Evolutionary conservation across 2,329 filamentous ascomycete species (phyloP).

Genomic region (Xylariaceae sp.): DNA sequence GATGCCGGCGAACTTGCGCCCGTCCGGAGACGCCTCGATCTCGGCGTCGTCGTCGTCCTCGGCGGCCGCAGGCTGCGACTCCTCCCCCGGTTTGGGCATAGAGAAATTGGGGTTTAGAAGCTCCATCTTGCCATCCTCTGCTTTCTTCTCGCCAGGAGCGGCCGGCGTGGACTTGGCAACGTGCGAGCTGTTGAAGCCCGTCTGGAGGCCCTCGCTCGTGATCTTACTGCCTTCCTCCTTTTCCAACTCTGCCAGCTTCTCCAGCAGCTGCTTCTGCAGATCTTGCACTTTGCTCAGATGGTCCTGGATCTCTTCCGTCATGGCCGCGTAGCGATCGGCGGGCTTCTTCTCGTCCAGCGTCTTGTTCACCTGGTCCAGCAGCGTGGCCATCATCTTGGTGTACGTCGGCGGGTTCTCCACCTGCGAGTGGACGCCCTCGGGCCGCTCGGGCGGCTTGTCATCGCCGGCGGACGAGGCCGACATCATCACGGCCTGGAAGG

Average conservation of each 20-base stretch:
- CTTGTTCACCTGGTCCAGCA: slow-evolving; percentile 87
- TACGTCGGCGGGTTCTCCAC: slow-evolving; percentile 73
- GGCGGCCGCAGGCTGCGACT: slow-evolving; percentile 17
- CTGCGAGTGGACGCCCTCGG: slow-evolving; percentile 70
- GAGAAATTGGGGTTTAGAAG: slow-evolving; percentile 63
- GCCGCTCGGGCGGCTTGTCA: slow-evolving; percentile 64
- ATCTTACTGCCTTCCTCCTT: slow-evolving; percentile 83
- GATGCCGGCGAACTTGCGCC: slow-evolving; percentile 76
- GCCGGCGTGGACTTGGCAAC: slow-evolving; percentile 40
- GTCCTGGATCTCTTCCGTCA: slow-evolving; percentile 67
- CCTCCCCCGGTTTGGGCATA: slow-evolving; percentile 23
- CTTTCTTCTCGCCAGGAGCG: slow-evolving; percentile 36
- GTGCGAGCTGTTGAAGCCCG: slow-evolving; percentile 82
- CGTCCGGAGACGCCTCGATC: slow-evolving; percentile 67
- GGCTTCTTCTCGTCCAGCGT: slow-evolving; percentile 71
- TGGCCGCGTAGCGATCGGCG: slow-evolving; percentile 62
- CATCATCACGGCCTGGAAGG: slow-evolving; percentile 86
- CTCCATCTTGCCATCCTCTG: slow-evolving; percentile 52
- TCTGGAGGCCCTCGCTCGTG: slow-evolving; percentile 82
- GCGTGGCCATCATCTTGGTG: slow-evolving; percentile 95
- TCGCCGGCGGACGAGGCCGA: slow-evolving; percentile 65
- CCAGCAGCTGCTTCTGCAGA: slow-evolving; percentile 66
- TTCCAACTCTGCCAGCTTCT: slow-evolving; percentile 74
- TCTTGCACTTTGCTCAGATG: slow-evolving; percentile 72
- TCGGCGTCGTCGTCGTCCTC: slow-evolving; percentile 56